phyloP scores from a whole-genome alignment of 305 asterid species.

The Solanum hybrid region DNA sequence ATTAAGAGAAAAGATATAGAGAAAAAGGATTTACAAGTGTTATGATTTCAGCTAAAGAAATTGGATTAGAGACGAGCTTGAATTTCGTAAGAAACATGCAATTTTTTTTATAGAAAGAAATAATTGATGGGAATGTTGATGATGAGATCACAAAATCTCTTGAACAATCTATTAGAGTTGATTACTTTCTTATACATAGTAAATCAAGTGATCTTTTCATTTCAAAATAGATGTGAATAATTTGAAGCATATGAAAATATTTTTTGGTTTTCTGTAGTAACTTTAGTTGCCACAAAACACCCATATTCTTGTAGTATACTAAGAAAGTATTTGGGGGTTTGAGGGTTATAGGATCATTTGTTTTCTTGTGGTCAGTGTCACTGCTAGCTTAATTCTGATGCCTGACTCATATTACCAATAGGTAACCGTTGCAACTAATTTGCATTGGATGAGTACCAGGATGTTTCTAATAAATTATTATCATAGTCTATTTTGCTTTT shows the following conservation, averaged over 20 bases:
- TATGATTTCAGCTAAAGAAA: not conserved
- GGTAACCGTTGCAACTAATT: not conserved
- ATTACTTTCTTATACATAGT: not conserved
- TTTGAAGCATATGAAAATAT: not conserved
- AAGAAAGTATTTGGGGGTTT: not conserved
- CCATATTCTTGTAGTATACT: not conserved
- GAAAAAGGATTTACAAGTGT: not conserved
- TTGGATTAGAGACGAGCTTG: not conserved
- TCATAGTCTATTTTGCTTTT: not conserved
- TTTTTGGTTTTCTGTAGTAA: not conserved
- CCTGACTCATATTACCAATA: not conserved
- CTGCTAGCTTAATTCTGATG: not conserved
- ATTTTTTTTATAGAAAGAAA: too few relatives aligned
- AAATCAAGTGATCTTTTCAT: not conserved
- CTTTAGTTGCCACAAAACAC: not conserved
- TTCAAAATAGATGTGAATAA: not conserved
- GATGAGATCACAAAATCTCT: not conserved
- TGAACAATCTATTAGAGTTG: not conserved
- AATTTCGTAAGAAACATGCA: not conserved
- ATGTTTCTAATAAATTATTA: not conserved
- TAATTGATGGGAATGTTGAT: not conserved
- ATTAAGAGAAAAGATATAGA: not conserved
- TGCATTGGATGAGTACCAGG: not conserved
- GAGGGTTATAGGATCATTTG: not conserved
- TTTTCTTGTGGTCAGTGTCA: not conserved